phyloP scores from a whole-genome alignment of 2,329 filamentous ascomycete species.

The Aspergillus novofumigatus region DNA sequence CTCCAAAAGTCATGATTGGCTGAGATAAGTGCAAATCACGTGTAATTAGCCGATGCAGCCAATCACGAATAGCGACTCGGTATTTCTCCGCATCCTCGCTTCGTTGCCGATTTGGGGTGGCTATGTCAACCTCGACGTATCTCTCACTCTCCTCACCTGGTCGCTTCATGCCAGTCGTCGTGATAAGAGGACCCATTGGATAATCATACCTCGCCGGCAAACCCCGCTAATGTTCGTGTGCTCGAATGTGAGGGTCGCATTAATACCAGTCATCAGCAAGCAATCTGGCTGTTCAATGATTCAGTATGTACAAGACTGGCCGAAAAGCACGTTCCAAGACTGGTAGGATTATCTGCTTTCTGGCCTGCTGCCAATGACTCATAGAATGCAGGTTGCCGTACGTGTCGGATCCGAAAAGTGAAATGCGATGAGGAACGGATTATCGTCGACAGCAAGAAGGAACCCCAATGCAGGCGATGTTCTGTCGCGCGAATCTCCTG shows the following conservation, averaged over 20 bases:
- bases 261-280: not conserved
- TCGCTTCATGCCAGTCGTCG: too few relatives aligned
- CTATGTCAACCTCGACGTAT: too few relatives aligned
- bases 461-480: slow-evolving; percentile 24
- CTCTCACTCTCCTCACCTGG: too few relatives aligned
- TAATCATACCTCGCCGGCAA: too few relatives aligned
- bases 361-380: not conserved
- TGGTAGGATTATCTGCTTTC: slow-evolving; percentile 17
- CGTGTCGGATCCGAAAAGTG: slow-evolving; percentile 27
- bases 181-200: too few relatives aligned
- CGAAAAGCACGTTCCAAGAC: slow-evolving; percentile 23
- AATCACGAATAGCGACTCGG: slow-evolving; percentile 18
- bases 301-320: slow-evolving; percentile 18
- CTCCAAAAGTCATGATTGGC: slow-evolving; percentile 1
- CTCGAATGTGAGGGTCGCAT: not conserved
- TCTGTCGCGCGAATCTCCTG: slow-evolving; percentile 19
- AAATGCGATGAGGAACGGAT: slow-evolving; percentile 29
- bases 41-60: slow-evolving; percentile 19
- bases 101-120: not conserved
- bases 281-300: not conserved
- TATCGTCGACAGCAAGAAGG: slow-evolving; percentile 9
- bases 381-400: slow-evolving; percentile 20
- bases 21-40: slow-evolving; percentile 5
- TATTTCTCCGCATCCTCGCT: slow-evolving; percentile 1
- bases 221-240: too few relatives aligned